A percentile compares a stretch with the other conserved stretches of the same genome.
Evolutionary conservation across 2,329 filamentous ascomycete genomes (phyloP).

Genomic region (Knufia fluminis): DNA sequence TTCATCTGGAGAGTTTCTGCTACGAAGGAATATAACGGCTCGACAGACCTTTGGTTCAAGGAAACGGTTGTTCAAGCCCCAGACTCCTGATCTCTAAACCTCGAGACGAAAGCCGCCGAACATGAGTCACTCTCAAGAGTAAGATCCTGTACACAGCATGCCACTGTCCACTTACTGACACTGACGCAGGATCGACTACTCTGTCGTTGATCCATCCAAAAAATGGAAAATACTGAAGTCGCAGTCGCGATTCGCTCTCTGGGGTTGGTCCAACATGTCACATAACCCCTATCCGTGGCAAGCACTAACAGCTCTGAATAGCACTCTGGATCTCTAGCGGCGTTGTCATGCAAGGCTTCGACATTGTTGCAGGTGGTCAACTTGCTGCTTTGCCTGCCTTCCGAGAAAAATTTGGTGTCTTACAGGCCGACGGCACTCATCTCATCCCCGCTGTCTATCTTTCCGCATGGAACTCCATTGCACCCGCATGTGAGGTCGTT

Average conservation of each 20-base stretch:
- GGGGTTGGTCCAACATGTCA: conserved; percentile 18
- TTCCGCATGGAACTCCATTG: conserved; percentile 27
- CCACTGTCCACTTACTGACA: no score
- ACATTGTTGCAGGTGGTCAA: conserved; percentile 27
- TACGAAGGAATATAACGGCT: no score
- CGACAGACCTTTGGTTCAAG: no score
- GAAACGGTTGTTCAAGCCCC: background rate
- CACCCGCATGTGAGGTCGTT: conserved; percentile 24
- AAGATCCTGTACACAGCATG: no score
- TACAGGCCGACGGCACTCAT: conserved; percentile 13
- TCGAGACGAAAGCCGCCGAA: no score
- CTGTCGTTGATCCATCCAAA: conserved; percentile 22
- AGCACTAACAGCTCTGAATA: conserved; percentile 12
- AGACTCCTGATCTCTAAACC: background rate
- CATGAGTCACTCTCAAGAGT: no score
- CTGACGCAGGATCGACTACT: conserved; percentile 6
- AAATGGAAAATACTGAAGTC: conserved; percentile 26
- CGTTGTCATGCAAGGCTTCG: conserved; percentile 27
- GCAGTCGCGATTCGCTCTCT: conserved; percentile 24
- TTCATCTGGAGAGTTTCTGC: no score
- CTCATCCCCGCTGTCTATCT: conserved; percentile 27
- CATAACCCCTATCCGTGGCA: no score
- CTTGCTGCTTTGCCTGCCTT: conserved; percentile 27
- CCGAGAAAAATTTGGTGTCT: conserved; percentile 23
- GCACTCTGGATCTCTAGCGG: conserved; percentile 26